phyloP scores from a whole-genome alignment of 2,329 filamentous ascomycete species.

The Davidsoniella virescens region DNA sequence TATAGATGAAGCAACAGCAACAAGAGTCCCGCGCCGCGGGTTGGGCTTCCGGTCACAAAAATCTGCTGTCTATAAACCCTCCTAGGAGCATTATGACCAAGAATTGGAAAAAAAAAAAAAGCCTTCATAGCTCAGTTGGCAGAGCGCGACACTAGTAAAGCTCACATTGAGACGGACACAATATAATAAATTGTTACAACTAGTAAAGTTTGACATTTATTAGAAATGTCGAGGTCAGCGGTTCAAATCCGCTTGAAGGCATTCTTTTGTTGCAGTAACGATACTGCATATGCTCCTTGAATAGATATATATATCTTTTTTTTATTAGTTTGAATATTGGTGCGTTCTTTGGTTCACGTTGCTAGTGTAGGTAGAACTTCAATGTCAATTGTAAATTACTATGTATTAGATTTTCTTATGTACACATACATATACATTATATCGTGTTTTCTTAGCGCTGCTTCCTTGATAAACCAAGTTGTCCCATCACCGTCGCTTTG shows the following conservation, averaged over 20 bases:
- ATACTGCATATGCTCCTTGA: neutral
- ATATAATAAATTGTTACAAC: no score
- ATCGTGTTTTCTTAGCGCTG: neutral
- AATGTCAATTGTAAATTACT: neutral
- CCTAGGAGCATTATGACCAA: no score
- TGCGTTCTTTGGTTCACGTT: neutral
- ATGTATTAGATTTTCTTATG: neutral
- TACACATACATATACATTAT: neutral
- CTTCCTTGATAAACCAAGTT: neutral
- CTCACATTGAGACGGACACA: no score
- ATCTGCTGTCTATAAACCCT: no score
- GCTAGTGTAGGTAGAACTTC: neutral
- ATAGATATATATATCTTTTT: neutral
- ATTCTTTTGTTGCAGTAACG: neutral
- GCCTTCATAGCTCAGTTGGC: conserved; percentile 14
- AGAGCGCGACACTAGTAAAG: conserved; percentile 14
- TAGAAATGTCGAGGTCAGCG: conserved; percentile 13
- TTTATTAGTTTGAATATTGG: neutral
- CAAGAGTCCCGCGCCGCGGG: no score
- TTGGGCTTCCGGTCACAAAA: no score
- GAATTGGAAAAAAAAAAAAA: neutral
- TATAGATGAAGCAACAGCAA: no score
- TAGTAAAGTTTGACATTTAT: no score
- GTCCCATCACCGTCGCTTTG: conserved; percentile 4
- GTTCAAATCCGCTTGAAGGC: conserved; percentile 14